Conservation (phyloP, 1,284 basidiomycete genomes). For the Cryptococcus sp. region DNA sequence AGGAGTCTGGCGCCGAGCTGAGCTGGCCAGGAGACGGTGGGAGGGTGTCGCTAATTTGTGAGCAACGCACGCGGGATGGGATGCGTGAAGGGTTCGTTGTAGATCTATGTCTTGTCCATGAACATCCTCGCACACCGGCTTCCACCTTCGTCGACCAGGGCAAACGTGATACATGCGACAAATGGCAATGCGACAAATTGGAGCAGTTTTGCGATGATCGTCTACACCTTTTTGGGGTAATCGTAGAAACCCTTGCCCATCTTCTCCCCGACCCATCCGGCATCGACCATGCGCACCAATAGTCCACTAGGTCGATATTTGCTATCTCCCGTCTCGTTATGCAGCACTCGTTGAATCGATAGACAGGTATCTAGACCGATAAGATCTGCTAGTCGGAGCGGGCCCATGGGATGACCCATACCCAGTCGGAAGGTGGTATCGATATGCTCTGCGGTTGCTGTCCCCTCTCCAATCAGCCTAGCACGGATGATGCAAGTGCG, state of each 20-base stretch:
- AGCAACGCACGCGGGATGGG: no score
- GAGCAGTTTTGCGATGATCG: no score
- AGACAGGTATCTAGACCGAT: constrained; percentile 90
- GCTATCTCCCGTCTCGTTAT: constrained; percentile 83
- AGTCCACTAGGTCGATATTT: constrained; percentile 92
- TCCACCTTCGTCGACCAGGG: no score
- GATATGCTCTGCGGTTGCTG: constrained; percentile 88
- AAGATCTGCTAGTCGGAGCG: constrained; percentile 77
- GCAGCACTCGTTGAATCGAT: constrained; percentile 81
- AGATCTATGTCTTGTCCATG: no score
- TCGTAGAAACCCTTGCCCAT: constrained; percentile 75
- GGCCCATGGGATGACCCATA: constrained; percentile 96
- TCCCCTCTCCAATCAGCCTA: constrained; percentile 50
- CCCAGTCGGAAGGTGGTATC: constrained; percentile 88
- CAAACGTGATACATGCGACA: no score
- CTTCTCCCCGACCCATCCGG: constrained; percentile 86
- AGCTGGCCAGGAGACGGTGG: no score
- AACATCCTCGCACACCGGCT: no score
- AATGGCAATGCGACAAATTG: no score
- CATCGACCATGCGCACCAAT: constrained; percentile 92
- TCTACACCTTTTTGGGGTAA: constrained; percentile 23
- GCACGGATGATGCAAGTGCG: background rate
- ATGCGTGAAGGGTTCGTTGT: no score
- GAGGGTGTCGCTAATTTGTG: no score
- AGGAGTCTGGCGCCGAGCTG: constrained; percentile 15